These are phyloP conservation scores for Marchantia polymorpha DNA, from an alignment of 225 moss, liverwort and hornwort genomes.

Conservation along the genomic window DNA sequence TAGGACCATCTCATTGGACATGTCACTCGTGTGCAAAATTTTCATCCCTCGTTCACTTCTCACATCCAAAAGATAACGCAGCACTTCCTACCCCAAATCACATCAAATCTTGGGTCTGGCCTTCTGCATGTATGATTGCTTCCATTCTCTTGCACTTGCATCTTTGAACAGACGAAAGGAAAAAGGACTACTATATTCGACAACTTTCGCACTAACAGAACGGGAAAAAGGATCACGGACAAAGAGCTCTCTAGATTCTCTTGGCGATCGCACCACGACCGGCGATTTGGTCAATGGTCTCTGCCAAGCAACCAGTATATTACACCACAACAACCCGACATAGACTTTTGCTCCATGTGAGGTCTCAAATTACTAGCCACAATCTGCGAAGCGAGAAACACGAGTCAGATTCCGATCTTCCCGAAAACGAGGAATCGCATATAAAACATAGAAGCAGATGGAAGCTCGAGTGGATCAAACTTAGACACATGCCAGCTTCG, in stretches of 20 bases:
- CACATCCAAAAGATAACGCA: constrained; percentile 22
- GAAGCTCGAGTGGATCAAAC: too few relatives aligned
- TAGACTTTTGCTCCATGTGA: constrained; percentile 17
- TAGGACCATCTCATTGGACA: constrained; percentile 23
- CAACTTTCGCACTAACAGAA: constrained; percentile 21
- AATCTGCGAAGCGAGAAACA: constrained; percentile 20
- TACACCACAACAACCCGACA: constrained; percentile 33
- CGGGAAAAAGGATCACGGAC: background rate
- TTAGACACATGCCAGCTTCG: too few relatives aligned
- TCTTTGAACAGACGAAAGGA: constrained; percentile 17
- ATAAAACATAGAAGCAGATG: too few relatives aligned
- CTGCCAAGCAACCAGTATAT: constrained; percentile 39
- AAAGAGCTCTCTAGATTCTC: background rate
- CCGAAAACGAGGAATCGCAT: too few relatives aligned
- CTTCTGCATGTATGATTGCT: constrained; percentile 19
- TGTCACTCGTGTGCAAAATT: constrained; percentile 21
- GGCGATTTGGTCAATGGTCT: constrained; percentile 14
- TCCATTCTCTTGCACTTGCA: constrained; percentile 18
- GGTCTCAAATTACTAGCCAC: constrained; percentile 20
- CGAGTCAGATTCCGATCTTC: background rate
- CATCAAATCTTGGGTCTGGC: constrained; percentile 7
- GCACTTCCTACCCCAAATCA: constrained; percentile 5
- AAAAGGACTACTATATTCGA: constrained; percentile 23
- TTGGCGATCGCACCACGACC: background rate
- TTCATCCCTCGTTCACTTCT: constrained; percentile 22